phyloP scores from a whole-genome alignment of 495 filamentous ascomycete species.

The Gamarada debralockiae region DNA sequence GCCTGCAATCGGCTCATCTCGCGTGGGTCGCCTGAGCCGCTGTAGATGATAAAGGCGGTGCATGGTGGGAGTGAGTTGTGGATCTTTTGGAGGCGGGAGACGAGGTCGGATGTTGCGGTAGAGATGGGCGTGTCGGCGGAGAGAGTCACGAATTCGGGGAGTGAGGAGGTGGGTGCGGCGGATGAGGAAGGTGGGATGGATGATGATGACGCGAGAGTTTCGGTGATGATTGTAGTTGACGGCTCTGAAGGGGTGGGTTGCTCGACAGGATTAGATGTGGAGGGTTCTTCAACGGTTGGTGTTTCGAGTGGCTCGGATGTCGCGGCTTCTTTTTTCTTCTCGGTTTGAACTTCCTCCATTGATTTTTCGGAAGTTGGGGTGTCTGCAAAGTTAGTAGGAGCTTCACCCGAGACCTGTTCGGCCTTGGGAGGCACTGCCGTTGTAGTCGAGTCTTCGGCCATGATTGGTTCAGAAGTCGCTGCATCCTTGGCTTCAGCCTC shows the following conservation, averaged over 20 bases:
- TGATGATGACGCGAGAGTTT: background rate
- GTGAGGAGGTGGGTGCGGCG: constrained; percentile 1
- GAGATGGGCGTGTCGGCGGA: constrained; percentile 28
- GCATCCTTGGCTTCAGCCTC: constrained; percentile 3
- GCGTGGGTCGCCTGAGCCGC: constrained; percentile 82
- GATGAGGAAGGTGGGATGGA: background rate
- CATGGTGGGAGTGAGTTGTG: constrained; percentile 75
- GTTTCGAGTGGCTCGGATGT: background rate
- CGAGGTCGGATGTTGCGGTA: constrained; percentile 45
- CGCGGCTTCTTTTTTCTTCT: background rate
- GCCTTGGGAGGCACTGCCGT: background rate
- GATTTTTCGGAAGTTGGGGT: no score
- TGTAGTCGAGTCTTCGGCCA: no score
- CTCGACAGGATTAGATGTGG: background rate
- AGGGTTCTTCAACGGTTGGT: background rate
- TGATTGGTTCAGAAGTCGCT: background rate
- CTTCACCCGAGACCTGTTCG: no score
- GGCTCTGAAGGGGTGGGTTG: no score
- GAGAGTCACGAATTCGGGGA: constrained; percentile 21
- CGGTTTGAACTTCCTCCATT: no score
- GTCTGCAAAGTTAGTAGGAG: no score
- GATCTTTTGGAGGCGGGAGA: constrained; percentile 58
- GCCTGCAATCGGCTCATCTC: constrained; percentile 69
- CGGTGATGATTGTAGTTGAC: no score
- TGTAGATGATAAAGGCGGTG: constrained; percentile 85